These are phyloP conservation scores for Penicillium longicatenatum DNA, from an alignment of 495 filamentous ascomycete genomes.

Conservation along the genomic window DNA sequence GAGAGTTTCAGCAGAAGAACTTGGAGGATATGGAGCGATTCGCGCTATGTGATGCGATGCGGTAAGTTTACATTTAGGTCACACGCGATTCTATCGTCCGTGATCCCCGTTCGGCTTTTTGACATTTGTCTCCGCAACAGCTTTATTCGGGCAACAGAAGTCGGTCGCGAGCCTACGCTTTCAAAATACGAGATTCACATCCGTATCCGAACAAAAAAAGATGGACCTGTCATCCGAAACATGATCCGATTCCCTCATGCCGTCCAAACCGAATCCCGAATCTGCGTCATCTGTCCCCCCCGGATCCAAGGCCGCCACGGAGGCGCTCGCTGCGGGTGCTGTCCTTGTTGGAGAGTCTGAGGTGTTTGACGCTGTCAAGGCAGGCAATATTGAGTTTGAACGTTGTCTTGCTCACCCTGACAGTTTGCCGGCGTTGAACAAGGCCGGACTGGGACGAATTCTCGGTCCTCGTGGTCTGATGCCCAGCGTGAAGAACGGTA, in stretches of 20 bases:
- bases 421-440: constrained; percentile 69
- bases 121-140: constrained; percentile 44
- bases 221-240: constrained; percentile 82
- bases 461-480: constrained; percentile 89
- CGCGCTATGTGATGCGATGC: constrained; percentile 88
- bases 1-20: constrained; percentile 62
- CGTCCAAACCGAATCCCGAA: constrained; percentile 79
- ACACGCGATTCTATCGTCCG: not conserved
- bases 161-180: constrained; percentile 69
- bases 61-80: constrained; percentile 52
- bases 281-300: constrained; percentile 88
- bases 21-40: constrained; percentile 66
- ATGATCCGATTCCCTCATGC: constrained; percentile 87
- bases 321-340: constrained; percentile 75
- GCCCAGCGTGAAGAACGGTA: constrained; percentile 85
- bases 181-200: constrained; percentile 88
- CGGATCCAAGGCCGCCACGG: constrained; percentile 64
- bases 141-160: constrained; percentile 89
- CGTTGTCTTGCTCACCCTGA: constrained; percentile 84
- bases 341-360: constrained; percentile 80
- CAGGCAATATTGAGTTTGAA: constrained; percentile 79
- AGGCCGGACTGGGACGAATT: constrained; percentile 74
- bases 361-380: constrained; percentile 78
- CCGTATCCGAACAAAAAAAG: constrained; percentile 75
- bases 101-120: constrained; percentile 4